Evolutionary conservation across 1,284 basidiomycete genomes (phyloP), one percentile per base, ranked within the genome.

Genomic region (Chalciporus piperatoides): DNA sequence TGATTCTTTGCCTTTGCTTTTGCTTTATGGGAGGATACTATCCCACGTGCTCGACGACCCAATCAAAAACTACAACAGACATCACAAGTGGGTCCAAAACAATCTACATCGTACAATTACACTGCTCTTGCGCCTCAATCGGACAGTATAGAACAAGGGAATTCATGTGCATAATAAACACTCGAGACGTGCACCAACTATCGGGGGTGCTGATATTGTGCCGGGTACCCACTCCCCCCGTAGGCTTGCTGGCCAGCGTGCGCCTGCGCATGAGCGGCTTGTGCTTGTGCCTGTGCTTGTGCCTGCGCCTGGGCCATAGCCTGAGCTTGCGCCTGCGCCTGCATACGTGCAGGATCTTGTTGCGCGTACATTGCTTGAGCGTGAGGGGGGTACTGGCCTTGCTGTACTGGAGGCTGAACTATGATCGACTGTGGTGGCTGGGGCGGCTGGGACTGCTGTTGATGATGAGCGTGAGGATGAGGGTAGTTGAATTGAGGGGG

Each of bases 401-500:
- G 69, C 28, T 61, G 68, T 25, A 59, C 64, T 48, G 64, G 72
- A 46, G 74, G 75, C 38, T 77, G 75, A 27, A 61, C 60, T 44
- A 61, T 64, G 44, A 61, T 65, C 44, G 64, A 60, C 32, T 66
- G 74, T 51, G 65, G 73, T 52, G 63, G 74, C 56, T 69, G 60
- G 4, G 51, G 71, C 42, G 72, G 76, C n/a, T 69, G 67, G 51
- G 70, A 74, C 39, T 19, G 19, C 19, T 69, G 71, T 40, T 69
- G 71, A 50, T 71, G 67, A 56, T 75, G 72, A 46, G 73, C 71
- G 56, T 81, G 81, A 33, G 80, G 79, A 55, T 85, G 82, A 3
- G 82, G 81, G 58, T 79, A 86, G 59, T 80, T 82, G 64, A 82
- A 87, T n/a, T 76, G 60, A 10, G 85, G 84, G 7, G 82, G 82